A percentile compares a stretch with the other conserved stretches of the same genome.
phyloP scores from a whole-genome alignment of 2,329 filamentous ascomycete species.

The Hansfordia pulvinata region DNA sequence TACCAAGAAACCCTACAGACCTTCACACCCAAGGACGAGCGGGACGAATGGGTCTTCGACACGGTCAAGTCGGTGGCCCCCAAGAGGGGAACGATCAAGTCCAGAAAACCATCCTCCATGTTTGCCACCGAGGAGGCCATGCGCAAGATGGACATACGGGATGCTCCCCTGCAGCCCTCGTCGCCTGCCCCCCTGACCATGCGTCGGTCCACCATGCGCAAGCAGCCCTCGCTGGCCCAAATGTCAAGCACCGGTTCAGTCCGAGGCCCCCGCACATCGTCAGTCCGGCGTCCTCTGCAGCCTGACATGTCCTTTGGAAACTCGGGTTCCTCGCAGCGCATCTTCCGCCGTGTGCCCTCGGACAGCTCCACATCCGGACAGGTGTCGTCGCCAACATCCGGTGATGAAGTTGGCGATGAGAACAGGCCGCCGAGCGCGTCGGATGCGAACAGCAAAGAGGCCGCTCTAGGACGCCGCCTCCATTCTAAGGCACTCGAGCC shows the following conservation, averaged over 20 bases:
- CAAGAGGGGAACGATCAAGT: conserved; percentile 37
- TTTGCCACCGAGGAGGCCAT: conserved; percentile 46
- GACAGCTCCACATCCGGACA: conserved; percentile 40
- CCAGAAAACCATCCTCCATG: conserved; percentile 42
- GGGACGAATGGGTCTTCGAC: conserved; percentile 92
- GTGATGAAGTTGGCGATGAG: conserved; percentile 39
- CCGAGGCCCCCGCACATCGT: conserved; percentile 22
- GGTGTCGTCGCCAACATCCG: conserved; percentile 22
- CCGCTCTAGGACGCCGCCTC: conserved; percentile 64
- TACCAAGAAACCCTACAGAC: conserved; percentile 85
- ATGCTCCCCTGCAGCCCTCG: conserved; percentile 41
- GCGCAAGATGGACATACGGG: conserved; percentile 46
- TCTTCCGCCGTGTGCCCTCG: conserved; percentile 77
- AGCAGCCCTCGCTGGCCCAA: conserved; percentile 28
- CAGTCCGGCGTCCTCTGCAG: conserved; percentile 64
- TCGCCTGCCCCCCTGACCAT: conserved; percentile 42
- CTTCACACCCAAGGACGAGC: conserved; percentile 50
- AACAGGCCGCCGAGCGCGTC: conserved; percentile 44
- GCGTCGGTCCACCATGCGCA: conserved; percentile 42
- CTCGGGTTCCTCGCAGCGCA: conserved; percentile 76
- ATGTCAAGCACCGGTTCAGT: conserved; percentile 23
- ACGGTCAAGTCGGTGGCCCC: conserved; percentile 66
- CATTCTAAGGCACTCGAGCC: conserved; percentile 75
- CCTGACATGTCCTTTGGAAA: conserved; percentile 92
- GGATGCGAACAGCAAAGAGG: conserved; percentile 63